Conservation (phyloP, 306 rosid genomes). For the Acacia melanoxylon region DNA sequence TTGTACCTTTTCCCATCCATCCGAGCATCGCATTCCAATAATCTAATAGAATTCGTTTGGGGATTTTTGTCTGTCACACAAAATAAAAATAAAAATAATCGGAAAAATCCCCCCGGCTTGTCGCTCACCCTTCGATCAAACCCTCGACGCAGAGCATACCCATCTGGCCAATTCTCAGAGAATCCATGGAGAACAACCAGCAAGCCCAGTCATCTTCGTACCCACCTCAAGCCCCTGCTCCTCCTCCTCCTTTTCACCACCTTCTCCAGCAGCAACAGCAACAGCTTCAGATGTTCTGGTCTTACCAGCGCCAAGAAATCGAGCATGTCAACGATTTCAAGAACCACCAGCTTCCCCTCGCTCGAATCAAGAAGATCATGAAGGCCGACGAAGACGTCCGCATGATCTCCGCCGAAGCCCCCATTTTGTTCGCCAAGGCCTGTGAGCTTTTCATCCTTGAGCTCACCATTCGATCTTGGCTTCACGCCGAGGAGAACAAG, state of each 20-base stretch:
- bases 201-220: constrained; percentile 49
- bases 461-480: constrained; percentile 96
- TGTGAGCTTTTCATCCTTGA: constrained; percentile 99
- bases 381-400: constrained; percentile 99
- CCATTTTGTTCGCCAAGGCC: constrained; percentile 90
- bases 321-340: constrained; percentile 93
- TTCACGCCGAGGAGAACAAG: constrained; percentile 98
- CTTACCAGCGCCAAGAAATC: constrained; percentile 90
- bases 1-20: neutral
- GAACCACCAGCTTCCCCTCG: constrained; percentile 97
- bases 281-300: constrained; percentile 98
- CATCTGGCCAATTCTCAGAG: constrained; percentile 4
- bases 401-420: constrained; percentile 97
- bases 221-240: constrained; percentile 48
- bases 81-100: neutral
- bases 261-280: constrained; percentile 95
- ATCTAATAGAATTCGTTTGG: neutral
- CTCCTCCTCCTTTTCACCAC: constrained; percentile 71
- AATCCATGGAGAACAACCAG: constrained; percentile 41
- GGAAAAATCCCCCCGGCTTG: neutral
- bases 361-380: constrained; percentile 99
- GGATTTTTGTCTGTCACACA: neutral
- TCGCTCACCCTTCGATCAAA: constrained; percentile 30
- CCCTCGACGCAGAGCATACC: constrained; percentile 7
- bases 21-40: neutral